A percentile compares a stretch with the other conserved stretches of the same genome.
Evolutionary conservation across 148 eudicot species (phyloP).

Genomic region (Linanthus parryae): DNA sequence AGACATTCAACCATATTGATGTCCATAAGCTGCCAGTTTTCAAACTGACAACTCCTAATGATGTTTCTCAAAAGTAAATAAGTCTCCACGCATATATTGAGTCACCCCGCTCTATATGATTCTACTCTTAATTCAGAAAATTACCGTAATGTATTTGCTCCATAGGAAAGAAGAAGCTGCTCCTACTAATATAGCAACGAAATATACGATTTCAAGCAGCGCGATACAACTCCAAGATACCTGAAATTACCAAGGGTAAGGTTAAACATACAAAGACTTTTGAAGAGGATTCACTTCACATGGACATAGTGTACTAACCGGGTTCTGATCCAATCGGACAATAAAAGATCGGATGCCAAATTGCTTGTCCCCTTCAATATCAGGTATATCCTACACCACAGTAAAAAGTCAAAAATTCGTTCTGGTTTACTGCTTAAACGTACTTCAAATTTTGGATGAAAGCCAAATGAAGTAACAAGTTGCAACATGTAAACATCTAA

Average conservation of each 20-base stretch:
- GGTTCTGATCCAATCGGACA: constrained; percentile 79
- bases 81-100: too few relatives aligned
- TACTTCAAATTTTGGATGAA: background rate
- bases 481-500: background rate
- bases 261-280: background rate
- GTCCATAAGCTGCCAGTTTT: too few relatives aligned
- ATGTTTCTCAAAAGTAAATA: too few relatives aligned
- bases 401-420: too few relatives aligned
- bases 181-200: constrained; percentile 75
- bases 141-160: constrained; percentile 81
- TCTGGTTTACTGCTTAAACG: too few relatives aligned
- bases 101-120: too few relatives aligned
- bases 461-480: background rate
- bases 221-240: constrained; percentile 88
- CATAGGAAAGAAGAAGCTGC: constrained; percentile 58
- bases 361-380: too few relatives aligned
- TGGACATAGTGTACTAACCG: constrained; percentile 41
- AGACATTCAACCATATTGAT: too few relatives aligned
- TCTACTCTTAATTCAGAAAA: too few relatives aligned
- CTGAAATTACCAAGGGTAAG: constrained; percentile 28
- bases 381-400: too few relatives aligned
- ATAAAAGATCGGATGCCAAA: constrained; percentile 81
- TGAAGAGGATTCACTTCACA: constrained; percentile 3
- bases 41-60: too few relatives aligned
- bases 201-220: constrained; percentile 82